A percentile compares a stretch with the other conserved stretches of the same genome.
These are phyloP conservation scores for Lasiodiplodia theobromae DNA, from an alignment of 2,329 filamentous ascomycete genomes.

Conservation along the genomic window DNA sequence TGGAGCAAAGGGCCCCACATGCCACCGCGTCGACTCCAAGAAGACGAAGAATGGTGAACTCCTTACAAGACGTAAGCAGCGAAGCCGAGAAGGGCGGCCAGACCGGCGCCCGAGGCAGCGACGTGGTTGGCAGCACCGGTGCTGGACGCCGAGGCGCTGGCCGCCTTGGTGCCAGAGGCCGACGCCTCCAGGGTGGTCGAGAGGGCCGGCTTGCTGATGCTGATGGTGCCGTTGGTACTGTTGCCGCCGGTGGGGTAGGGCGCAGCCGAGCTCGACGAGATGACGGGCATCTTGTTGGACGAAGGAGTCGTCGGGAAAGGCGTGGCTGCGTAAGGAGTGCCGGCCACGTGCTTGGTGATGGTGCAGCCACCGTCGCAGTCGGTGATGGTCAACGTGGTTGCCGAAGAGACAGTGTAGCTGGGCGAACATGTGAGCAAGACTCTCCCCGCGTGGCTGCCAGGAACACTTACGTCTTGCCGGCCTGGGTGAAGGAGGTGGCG, in stretches of 20 bases:
- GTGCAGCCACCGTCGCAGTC: constrained; percentile 34
- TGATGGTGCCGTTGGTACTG: constrained; percentile 29
- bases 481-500: constrained; percentile 38
- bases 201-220: constrained; percentile 24
- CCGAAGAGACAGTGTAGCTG: constrained; percentile 41
- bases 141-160: constrained; percentile 35
- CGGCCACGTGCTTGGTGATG: constrained; percentile 35
- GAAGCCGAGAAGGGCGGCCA: constrained; percentile 61
- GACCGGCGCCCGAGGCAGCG: constrained; percentile 57
- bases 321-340: constrained; percentile 1
- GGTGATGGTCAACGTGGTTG: constrained; percentile 43
- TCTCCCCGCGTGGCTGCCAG: not conserved
- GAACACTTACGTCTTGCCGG: constrained; percentile 36
- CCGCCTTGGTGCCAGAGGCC: not conserved
- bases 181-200: not conserved
- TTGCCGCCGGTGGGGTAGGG: constrained; percentile 29
- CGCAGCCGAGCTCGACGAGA: constrained; percentile 17
- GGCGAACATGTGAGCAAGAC: not conserved
- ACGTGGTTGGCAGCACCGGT: constrained; percentile 59
- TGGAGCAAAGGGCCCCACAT: not conserved
- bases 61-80: constrained; percentile 51
- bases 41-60: constrained; percentile 23
- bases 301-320: not conserved
- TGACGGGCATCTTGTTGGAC: constrained; percentile 27
- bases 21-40: constrained; percentile 19